Percentiles rank a stretch among this genome's conserved stretches.
phyloP scores from a whole-genome alignment of 1,139 yeast species.

The Scheffersomyces parashehatae region DNA sequence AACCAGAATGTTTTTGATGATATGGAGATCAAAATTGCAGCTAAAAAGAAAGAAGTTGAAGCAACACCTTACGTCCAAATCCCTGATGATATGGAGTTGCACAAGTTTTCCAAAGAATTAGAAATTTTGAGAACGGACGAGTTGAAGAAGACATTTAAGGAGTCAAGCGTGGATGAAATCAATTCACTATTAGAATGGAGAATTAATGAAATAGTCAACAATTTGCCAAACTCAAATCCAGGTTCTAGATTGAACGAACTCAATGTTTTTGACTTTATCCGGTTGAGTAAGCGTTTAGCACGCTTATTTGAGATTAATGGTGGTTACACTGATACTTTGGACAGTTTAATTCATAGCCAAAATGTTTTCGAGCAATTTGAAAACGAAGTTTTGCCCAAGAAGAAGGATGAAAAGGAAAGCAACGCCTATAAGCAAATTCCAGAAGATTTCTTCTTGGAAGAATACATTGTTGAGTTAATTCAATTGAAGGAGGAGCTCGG shows the following conservation, averaged over 20 bases:
- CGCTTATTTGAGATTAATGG: constrained; percentile 20
- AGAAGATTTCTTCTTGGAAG: constrained; percentile 36
- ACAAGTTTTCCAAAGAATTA: constrained; percentile 16
- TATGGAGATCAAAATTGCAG: constrained; percentile 20
- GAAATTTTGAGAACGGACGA: constrained; percentile 11
- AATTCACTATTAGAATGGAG: constrained; percentile 17
- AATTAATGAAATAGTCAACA: constrained; percentile 17
- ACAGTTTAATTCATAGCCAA: constrained; percentile 18
- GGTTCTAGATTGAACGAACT: constrained; percentile 7
- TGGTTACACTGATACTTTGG: constrained; percentile 19
- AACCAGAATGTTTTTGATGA: constrained; percentile 25
- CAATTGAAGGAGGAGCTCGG: constrained; percentile 26
- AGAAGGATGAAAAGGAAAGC: constrained; percentile 1
- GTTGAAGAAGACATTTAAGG: constrained; percentile 10
- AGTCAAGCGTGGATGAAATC: constrained; percentile 13
- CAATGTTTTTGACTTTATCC: constrained; percentile 11
- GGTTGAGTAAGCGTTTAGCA: constrained; percentile 15
- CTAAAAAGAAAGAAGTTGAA: constrained; percentile 4
- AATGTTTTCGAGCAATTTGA: constrained; percentile 15
- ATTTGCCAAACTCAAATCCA: constrained; percentile 2
- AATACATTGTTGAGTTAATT: constrained; percentile 33
- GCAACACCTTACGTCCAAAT: constrained; percentile 16
- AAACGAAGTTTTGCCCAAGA: constrained; percentile 7
- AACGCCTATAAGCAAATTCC: constrained; percentile 36
- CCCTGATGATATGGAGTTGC: constrained; percentile 24